Evolutionary conservation across 495 filamentous ascomycete genomes (phyloP), one percentile per base, ranked within the genome.

Genomic region (Penicillium atrosanguineum): DNA sequence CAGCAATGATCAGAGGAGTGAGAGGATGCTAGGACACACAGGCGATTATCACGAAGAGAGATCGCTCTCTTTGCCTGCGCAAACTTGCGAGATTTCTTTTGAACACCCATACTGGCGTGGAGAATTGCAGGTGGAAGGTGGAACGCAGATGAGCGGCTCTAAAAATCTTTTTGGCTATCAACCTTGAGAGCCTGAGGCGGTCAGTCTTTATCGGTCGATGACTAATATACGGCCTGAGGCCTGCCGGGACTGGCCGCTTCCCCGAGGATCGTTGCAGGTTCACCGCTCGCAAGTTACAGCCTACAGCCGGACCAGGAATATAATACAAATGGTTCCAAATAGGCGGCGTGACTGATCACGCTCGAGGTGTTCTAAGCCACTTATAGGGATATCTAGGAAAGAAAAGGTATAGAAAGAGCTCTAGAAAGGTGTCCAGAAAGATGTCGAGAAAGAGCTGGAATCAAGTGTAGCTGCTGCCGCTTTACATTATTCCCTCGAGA

Each of bases 1-100:
- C 44, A 86, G 80, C 80, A 81, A 41, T 50, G 42, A 43, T 9
- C 14, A 16, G 23, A 41, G n/a, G 12, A n/a, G 8, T 25, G 25
- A 28, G 15, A 15, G 11, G 31, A 39, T 15, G 15, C 34, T 19
- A 26, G 1, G 15, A 62, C 64, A 21, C 14, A 67, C 64, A 67
- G 53, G 43, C 64, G 61, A 37, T 59, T 60, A 23, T 67, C 64
- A 7, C 58, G 61, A 23, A 62, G 41, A 3, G 59, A 48, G 20
- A 67, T 64, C 16, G 64, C 62, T 50, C 64, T 49, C 49, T 67
- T 67, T 43, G 73, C 71, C 51, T 74, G 70, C 19, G 78, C 80
- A 61, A 85, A 87, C 67, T 87, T 87, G 63, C 83, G 75, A 19
- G 80, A 83, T 68, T 79, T 84, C 69, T 84, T 86, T 57, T 77